These are phyloP conservation scores for Helicocarpus griseus DNA, from an alignment of 2,329 filamentous ascomycete genomes.

Conservation along the genomic window DNA sequence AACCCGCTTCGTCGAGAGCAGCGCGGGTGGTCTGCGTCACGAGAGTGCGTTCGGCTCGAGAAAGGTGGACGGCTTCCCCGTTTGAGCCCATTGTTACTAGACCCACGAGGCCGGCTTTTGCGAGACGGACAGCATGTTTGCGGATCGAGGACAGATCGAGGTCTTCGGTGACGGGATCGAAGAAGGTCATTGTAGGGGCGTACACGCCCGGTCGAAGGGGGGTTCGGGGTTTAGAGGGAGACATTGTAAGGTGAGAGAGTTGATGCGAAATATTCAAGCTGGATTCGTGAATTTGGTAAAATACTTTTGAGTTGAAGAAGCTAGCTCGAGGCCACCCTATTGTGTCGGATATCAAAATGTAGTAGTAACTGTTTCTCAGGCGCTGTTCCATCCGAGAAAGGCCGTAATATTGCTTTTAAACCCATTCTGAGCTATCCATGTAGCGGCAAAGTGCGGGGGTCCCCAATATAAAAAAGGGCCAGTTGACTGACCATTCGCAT, in stretches of 20 bases:
- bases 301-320: too few species aligned
- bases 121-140: slow-evolving; percentile 67
- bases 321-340: too few species aligned
- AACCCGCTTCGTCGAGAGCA: slow-evolving; percentile 71
- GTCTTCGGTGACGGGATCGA: slow-evolving; percentile 71
- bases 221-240: slow-evolving; percentile 29
- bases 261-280: too few species aligned
- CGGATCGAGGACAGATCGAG: slow-evolving; percentile 72
- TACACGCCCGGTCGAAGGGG: slow-evolving; percentile 74
- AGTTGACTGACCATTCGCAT: too few species aligned
- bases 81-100: slow-evolving; percentile 84
- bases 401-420: too few species aligned
- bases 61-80: slow-evolving; percentile 78
- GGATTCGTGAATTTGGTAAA: too few species aligned
- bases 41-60: slow-evolving; percentile 61
- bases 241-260: not conserved
- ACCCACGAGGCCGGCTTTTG: slow-evolving; percentile 65
- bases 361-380: too few species aligned
- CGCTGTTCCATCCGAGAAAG: too few species aligned
- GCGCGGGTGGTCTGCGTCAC: slow-evolving; percentile 70
- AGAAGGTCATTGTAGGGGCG: slow-evolving; percentile 84
- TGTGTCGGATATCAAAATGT: too few species aligned
- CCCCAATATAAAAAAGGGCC: not conserved
- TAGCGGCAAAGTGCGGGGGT: not conserved
- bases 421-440: not conserved